These are phyloP conservation scores for Epichloe sylvatica DNA, from an alignment of 2,329 filamentous ascomycete genomes.

Conservation along the genomic window DNA sequence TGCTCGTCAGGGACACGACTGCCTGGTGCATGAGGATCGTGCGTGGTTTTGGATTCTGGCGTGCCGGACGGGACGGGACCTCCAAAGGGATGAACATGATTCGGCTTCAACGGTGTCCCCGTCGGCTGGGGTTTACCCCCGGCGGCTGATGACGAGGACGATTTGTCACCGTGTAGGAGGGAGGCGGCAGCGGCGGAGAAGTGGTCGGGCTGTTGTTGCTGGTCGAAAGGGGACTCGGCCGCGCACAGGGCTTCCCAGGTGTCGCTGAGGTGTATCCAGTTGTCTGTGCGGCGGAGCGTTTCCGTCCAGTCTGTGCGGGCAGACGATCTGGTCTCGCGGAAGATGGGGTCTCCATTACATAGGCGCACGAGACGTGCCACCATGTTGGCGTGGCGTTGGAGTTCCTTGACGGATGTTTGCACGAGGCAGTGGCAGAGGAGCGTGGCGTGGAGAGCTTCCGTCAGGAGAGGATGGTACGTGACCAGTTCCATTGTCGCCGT, in stretches of 20 bases:
- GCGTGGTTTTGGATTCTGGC: background rate
- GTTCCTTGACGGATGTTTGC: slow-evolving; percentile 65
- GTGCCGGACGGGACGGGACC: background rate
- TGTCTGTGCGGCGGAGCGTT: slow-evolving; percentile 47
- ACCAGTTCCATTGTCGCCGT: slow-evolving; percentile 19
- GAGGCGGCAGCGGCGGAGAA: background rate
- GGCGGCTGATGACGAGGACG: slow-evolving; percentile 26
- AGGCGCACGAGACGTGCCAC: slow-evolving; percentile 61
- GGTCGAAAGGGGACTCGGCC: slow-evolving; percentile 10
- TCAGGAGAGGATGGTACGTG: slow-evolving; percentile 69
- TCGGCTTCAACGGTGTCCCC: slow-evolving; percentile 8
- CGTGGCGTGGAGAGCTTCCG: slow-evolving; percentile 64
- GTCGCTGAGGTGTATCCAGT: slow-evolving; percentile 52
- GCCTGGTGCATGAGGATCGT: background rate
- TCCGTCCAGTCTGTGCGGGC: slow-evolving; percentile 71
- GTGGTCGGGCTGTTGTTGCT: background rate
- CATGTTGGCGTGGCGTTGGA: slow-evolving; percentile 69
- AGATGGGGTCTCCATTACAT: slow-evolving; percentile 67
- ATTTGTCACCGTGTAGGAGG: background rate
- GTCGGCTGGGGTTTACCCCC: slow-evolving; percentile 5
- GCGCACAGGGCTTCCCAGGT: slow-evolving; percentile 61
- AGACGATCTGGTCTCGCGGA: slow-evolving; percentile 56
- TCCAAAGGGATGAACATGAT: background rate
- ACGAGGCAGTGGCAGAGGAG: slow-evolving; percentile 67
- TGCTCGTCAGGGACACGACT: slow-evolving; percentile 26